These are phyloP conservation scores for Lindgomyces ingoldianus DNA, from an alignment of 495 filamentous ascomycete species.

Conservation along the genomic window DNA sequence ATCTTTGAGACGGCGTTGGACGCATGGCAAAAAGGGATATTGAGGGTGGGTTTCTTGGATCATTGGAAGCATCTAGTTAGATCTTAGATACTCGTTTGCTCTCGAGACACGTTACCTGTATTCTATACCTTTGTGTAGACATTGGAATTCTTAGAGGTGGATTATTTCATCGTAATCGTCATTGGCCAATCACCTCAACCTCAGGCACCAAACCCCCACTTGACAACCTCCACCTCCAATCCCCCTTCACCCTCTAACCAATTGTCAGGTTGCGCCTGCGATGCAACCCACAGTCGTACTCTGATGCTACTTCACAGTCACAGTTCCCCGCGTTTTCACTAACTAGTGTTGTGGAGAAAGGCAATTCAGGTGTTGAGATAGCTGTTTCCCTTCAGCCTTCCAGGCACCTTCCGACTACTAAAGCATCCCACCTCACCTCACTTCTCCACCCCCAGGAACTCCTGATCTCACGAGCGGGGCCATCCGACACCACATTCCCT, in stretches of 20 bases:
- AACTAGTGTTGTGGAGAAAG: neutral
- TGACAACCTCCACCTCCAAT: neutral
- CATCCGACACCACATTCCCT: neutral
- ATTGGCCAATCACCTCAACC: neutral
- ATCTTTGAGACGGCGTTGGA: neutral
- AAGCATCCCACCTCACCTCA: neutral
- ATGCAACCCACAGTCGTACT: constrained; percentile 2
- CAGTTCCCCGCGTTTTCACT: neutral
- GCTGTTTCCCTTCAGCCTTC: constrained; percentile 2
- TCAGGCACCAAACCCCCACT: neutral
- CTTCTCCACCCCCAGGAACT: neutral
- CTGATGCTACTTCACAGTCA: constrained; percentile 8
- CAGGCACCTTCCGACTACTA: constrained; percentile 5
- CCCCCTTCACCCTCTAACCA: neutral
- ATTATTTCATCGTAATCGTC: neutral
- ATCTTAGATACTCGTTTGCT: neutral
- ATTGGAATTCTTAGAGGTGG: neutral
- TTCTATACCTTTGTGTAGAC: neutral
- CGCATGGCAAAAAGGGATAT: neutral
- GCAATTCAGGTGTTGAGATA: neutral
- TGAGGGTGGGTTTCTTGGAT: neutral
- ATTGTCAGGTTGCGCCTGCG: constrained; percentile 5
- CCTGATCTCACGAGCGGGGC: neutral
- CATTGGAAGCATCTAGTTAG: neutral
- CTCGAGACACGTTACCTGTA: neutral